phyloP scores from a whole-genome alignment of 73 alveolate genomes.

The Paramecium caudatum region DNA sequence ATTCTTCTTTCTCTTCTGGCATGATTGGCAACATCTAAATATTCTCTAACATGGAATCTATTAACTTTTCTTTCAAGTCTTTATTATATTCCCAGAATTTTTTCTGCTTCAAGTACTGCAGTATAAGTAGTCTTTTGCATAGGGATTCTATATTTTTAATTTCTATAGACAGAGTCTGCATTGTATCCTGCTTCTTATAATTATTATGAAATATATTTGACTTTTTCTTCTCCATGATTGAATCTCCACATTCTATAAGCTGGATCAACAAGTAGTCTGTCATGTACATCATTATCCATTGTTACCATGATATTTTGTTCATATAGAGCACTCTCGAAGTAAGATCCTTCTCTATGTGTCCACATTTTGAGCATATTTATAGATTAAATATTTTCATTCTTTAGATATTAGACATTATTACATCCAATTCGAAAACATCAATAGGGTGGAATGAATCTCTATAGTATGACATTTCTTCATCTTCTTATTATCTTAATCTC shows the following conservation, averaged over 20 bases:
- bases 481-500: conserved; percentile 87
- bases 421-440: conserved; percentile 86
- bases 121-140: conserved; percentile 80
- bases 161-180: conserved; percentile 35
- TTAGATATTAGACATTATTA: conserved; percentile 28
- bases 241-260: conserved; percentile 88
- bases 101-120: conserved; percentile 85
- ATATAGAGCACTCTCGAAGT: conserved; percentile 67
- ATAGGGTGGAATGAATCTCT: conserved; percentile 85
- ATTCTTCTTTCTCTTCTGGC: conserved; percentile 93
- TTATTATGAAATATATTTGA: conserved; percentile 78
- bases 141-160: conserved; percentile 74
- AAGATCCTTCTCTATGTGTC: conserved; percentile 68
- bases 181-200: conserved; percentile 79
- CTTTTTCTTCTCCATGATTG: conserved; percentile 86
- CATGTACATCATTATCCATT: conserved; percentile 91
- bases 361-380: conserved; percentile 65
- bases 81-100: conserved; percentile 85
- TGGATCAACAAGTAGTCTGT: conserved; percentile 90
- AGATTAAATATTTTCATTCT: conserved; percentile 42
- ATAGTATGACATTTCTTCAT: conserved; percentile 88
- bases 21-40: conserved; percentile 88
- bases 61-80: conserved; percentile 85
- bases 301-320: conserved; percentile 79
- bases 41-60: conserved; percentile 84